A percentile compares a stretch with the other conserved stretches of the same genome.
These are phyloP conservation scores for Sphagnum tenellum DNA, from an alignment of 225 moss, liverwort and hornwort genomes.

Conservation along the genomic window DNA sequence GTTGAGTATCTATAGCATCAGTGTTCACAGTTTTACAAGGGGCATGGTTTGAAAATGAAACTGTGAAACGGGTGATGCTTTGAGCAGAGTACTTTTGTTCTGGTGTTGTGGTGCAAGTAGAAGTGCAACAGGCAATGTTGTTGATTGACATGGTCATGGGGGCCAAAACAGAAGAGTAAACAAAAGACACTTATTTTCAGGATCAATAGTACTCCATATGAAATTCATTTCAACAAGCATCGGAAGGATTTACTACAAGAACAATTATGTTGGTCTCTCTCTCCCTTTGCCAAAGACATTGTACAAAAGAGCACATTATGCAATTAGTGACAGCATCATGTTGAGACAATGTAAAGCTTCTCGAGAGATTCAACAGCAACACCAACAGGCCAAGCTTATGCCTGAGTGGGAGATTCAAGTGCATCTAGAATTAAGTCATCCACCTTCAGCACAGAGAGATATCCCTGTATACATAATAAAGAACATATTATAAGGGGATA, in stretches of 20 bases:
- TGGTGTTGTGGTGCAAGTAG: slow-evolving; percentile 51
- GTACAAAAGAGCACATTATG: too few species aligned
- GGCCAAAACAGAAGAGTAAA: slow-evolving; percentile 8
- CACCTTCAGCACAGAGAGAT: slow-evolving; percentile 95
- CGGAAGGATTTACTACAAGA: too few species aligned
- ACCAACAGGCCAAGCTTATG: slow-evolving; percentile 93
- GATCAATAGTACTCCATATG: too few species aligned
- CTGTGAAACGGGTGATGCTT: slow-evolving; percentile 1
- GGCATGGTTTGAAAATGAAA: too few species aligned
- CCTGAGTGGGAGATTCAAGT: slow-evolving; percentile 74
- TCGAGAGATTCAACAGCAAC: slow-evolving; percentile 54
- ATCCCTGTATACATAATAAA: slow-evolving; percentile 33
- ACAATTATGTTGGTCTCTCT: too few species aligned
- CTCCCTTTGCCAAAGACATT: too few species aligned
- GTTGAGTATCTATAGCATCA: too few species aligned
- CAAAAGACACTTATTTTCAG: neutral
- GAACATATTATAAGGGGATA: too few species aligned
- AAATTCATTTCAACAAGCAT: too few species aligned
- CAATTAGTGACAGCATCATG: slow-evolving; percentile 1
- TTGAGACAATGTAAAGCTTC: slow-evolving; percentile 11
- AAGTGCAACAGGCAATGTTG: slow-evolving; percentile 77
- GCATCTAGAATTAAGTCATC: slow-evolving; percentile 63
- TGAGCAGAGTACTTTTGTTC: slow-evolving; percentile 44
- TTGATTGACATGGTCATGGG: slow-evolving; percentile 85
- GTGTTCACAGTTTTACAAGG: too few species aligned